These are phyloP conservation scores for Petunia hybrid DNA, from an alignment of 305 asterid species.

Conservation along the genomic window DNA sequence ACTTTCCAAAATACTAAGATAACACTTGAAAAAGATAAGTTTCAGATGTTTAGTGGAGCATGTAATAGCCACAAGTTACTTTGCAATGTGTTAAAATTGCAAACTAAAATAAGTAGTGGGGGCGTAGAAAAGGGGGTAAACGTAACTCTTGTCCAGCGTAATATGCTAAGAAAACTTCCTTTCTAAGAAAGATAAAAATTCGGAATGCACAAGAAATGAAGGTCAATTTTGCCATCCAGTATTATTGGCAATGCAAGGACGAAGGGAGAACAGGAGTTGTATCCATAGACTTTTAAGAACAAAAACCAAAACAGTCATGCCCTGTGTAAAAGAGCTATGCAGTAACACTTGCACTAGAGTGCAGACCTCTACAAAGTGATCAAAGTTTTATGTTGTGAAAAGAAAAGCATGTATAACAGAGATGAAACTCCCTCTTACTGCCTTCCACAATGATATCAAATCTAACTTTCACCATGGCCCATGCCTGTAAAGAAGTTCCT, in stretches of 20 bases:
- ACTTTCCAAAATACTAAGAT: background rate
- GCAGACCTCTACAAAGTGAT: background rate
- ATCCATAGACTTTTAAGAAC: constrained; percentile 18
- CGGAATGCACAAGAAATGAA: constrained; percentile 22
- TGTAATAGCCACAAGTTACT: background rate
- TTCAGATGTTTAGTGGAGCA: background rate
- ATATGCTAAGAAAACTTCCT: background rate
- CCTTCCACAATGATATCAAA: background rate
- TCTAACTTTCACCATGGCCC: background rate
- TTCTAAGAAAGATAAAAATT: background rate
- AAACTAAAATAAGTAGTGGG: background rate
- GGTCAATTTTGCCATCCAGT: background rate
- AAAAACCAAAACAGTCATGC: constrained; percentile 10
- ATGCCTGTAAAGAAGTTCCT: background rate
- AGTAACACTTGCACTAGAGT: background rate
- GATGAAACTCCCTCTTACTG: constrained; percentile 8
- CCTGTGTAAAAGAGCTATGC: constrained; percentile 1
- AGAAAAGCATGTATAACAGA: background rate
- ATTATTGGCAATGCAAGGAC: background rate
- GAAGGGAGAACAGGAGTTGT: constrained; percentile 5
- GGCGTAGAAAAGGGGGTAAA: background rate
- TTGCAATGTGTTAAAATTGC: background rate
- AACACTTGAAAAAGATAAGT: background rate
- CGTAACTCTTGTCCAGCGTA: background rate
- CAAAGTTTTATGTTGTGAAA: background rate